A percentile compares a stretch with the other conserved stretches of the same genome.
These are phyloP conservation scores for Pseudopyricularia javanii DNA, from an alignment of 2,329 filamentous ascomycete genomes.

Conservation along the genomic window DNA sequence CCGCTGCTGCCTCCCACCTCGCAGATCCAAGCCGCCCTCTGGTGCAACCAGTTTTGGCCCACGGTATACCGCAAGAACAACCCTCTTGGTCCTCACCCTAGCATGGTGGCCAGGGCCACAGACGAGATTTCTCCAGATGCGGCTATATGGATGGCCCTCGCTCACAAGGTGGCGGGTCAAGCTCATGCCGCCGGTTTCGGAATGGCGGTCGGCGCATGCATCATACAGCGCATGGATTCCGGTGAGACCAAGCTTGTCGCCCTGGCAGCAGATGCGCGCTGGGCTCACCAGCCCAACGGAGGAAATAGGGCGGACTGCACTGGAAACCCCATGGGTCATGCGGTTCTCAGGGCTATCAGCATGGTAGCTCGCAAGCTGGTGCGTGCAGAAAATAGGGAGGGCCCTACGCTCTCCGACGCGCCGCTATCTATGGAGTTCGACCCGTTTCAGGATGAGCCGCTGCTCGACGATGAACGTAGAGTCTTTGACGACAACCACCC, in stretches of 20 bases:
- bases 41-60: constrained; percentile 71
- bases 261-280: constrained; percentile 65
- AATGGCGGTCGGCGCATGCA: constrained; percentile 60
- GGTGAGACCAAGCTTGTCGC: constrained; percentile 48
- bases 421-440: constrained; percentile 38
- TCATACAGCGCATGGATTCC: constrained; percentile 50
- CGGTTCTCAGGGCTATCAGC: constrained; percentile 66
- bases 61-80: constrained; percentile 80
- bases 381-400: constrained; percentile 32
- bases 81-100: constrained; percentile 72
- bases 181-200: constrained; percentile 47
- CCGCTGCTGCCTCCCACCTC: constrained; percentile 66
- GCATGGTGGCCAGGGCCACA: constrained; percentile 57
- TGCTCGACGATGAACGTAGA: constrained; percentile 52
- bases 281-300: constrained; percentile 35
- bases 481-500: constrained; percentile 54
- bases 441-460: constrained; percentile 55
- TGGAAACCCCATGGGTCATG: constrained; percentile 68
- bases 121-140: constrained; percentile 55
- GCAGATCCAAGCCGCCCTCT: constrained; percentile 59
- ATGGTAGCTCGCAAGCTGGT: constrained; percentile 65
- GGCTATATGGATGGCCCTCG: constrained; percentile 55
- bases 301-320: constrained; percentile 16
- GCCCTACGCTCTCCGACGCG: constrained; percentile 9
- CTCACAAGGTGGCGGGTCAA: constrained; percentile 49